These are phyloP conservation scores for Xylaria grammica DNA, from an alignment of 495 filamentous ascomycete species.

Conservation along the genomic window DNA sequence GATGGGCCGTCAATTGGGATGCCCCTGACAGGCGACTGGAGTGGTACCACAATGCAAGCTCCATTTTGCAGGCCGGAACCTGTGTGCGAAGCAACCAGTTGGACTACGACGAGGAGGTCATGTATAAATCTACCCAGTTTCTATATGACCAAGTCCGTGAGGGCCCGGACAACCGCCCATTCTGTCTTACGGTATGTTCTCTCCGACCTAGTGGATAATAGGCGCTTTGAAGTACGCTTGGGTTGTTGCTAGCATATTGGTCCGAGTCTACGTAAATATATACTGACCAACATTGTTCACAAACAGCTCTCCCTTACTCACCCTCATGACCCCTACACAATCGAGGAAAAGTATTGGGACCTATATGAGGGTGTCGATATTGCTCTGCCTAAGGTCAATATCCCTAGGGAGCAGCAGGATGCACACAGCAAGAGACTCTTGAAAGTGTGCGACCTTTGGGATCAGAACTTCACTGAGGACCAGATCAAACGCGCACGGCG, in stretches of 20 bases:
- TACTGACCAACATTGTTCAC: slow-evolving; percentile 12
- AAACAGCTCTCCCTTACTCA: slow-evolving; percentile 79
- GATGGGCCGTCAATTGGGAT: slow-evolving; percentile 92
- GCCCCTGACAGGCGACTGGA: slow-evolving; percentile 80
- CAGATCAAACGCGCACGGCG: slow-evolving; percentile 78
- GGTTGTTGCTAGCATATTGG: background rate
- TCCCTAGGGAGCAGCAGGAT: slow-evolving; percentile 79
- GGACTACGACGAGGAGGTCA: slow-evolving; percentile 93
- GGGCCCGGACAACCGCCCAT: slow-evolving; percentile 69
- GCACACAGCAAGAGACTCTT: slow-evolving; percentile 79
- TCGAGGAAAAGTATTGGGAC: slow-evolving; percentile 87
- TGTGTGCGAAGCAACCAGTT: slow-evolving; percentile 89
- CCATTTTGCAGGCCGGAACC: slow-evolving; percentile 81
- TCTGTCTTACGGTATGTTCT: slow-evolving; percentile 70
- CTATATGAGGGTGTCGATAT: slow-evolving; percentile 87
- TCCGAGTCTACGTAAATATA: background rate
- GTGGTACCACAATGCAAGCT: slow-evolving; percentile 92
- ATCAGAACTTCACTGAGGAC: slow-evolving; percentile 75
- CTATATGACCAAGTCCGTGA: slow-evolving; percentile 82
- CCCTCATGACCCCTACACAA: slow-evolving; percentile 90
- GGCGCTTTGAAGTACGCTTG: background rate
- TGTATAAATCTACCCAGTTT: slow-evolving; percentile 82
- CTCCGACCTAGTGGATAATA: background rate
- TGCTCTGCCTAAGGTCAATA: slow-evolving; percentile 71
- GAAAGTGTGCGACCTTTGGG: slow-evolving; percentile 80